A percentile compares a stretch with the other conserved stretches of the same genome.
phyloP scores from a whole-genome alignment of 768 basidiomycete species.

The Amanita pallidorosea region DNA sequence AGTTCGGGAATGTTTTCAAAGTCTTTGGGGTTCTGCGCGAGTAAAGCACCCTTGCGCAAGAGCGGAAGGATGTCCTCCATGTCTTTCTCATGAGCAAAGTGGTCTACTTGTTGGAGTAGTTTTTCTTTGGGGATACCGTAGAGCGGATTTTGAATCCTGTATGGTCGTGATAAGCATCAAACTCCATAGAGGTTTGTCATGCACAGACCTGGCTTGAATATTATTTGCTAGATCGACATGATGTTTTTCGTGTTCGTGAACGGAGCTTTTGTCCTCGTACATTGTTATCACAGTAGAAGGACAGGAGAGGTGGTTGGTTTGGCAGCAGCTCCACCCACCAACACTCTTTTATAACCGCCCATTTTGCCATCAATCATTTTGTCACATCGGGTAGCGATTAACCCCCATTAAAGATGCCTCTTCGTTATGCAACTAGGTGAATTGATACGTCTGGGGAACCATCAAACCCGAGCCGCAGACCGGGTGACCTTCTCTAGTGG shows the following conservation, averaged over 20 bases:
- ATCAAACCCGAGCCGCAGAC: neutral
- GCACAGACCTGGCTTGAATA: constrained; percentile 27
- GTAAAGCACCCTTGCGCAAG: constrained; percentile 60
- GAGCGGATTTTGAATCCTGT: constrained; percentile 35
- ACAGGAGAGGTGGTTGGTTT: neutral
- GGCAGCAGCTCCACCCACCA: neutral
- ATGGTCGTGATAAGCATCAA: neutral
- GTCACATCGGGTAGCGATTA: neutral
- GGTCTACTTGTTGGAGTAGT: constrained; percentile 48
- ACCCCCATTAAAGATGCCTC: neutral
- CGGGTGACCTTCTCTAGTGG: too few relatives aligned
- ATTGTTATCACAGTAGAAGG: neutral
- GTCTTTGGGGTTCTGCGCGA: constrained; percentile 55
- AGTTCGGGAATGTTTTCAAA: constrained; percentile 31
- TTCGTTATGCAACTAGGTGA: neutral
- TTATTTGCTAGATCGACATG: constrained; percentile 25
- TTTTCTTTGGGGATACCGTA: constrained; percentile 47
- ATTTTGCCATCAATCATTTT: neutral
- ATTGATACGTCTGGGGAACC: neutral
- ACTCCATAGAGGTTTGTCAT: too few relatives aligned
- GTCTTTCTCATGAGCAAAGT: constrained; percentile 43
- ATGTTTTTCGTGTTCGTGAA: constrained; percentile 14
- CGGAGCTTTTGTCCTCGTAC: constrained; percentile 12
- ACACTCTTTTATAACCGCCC: neutral
- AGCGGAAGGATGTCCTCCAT: constrained; percentile 31